These are phyloP conservation scores for Gyromitra esculenta DNA, from an alignment of 2,329 filamentous ascomycete genomes.

Conservation along the genomic window DNA sequence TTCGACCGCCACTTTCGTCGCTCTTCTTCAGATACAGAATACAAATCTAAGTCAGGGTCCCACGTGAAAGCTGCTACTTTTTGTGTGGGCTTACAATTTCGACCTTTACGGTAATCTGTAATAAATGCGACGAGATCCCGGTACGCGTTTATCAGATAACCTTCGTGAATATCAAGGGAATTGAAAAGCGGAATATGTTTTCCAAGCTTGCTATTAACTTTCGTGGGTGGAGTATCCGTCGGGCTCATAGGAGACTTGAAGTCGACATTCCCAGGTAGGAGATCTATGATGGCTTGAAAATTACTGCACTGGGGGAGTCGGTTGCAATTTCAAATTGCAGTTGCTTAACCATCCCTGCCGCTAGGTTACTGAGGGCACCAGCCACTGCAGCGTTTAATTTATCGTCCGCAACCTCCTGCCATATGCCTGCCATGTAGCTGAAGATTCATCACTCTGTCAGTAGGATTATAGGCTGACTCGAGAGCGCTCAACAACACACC, in stretches of 20 bases:
- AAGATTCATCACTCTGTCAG: conserved; percentile 8
- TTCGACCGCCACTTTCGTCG: conserved; percentile 63
- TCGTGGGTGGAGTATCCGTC: conserved; percentile 40
- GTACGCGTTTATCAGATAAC: conserved; percentile 63
- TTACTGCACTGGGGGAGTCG: conserved; percentile 63
- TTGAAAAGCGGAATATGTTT: conserved; percentile 45
- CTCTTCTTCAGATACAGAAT: conserved; percentile 60
- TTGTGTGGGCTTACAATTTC: conserved; percentile 63
- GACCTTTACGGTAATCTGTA: conserved; percentile 63
- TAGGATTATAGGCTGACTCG: not conserved
- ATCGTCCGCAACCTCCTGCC: conserved; percentile 63
- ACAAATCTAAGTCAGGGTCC: conserved; percentile 62
- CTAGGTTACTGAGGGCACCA: conserved; percentile 62
- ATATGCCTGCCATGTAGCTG: conserved; percentile 61
- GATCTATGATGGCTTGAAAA: conserved; percentile 62
- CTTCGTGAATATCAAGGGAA: conserved; percentile 62
- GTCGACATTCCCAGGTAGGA: conserved; percentile 61
- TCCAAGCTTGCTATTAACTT: conserved; percentile 45
- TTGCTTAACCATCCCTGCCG: conserved; percentile 62
- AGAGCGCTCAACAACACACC: conserved; percentile 14
- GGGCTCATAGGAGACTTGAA: conserved; percentile 58
- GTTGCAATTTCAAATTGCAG: conserved; percentile 61
- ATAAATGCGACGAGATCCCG: conserved; percentile 63
- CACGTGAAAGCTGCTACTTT: conserved; percentile 63
- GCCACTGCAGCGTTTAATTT: conserved; percentile 64